Evolutionary conservation across 352 stramenopile species (phyloP), one percentile per base, ranked within the genome.

Genomic region (Hyaloperonospora arabidopsidis): DNA sequence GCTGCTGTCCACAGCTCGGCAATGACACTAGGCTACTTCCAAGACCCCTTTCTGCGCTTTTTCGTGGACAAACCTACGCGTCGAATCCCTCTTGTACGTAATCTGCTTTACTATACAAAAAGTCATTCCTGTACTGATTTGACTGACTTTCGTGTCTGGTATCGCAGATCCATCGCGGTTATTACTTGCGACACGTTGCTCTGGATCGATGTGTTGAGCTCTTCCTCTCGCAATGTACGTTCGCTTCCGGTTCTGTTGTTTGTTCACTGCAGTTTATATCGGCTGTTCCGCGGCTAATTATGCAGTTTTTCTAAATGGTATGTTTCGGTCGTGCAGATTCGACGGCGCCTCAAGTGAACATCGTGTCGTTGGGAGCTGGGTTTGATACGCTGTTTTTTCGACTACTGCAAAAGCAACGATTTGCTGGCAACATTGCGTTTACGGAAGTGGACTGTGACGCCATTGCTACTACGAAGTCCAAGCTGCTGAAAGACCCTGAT

Each of bases 311-410:
- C 4, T 32, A 32, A 32, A 10, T 4, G 8, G 4, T 32, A 4
- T 8, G 25, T 32, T 32, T 32, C 25, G 19, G 14, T 58, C 23
- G 12, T 10, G 49, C 39, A 68, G 57, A 63, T 61, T 34, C 44
- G 8, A 58, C 49, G 17, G 59, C 46, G 2, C 14, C 63, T 47
- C 44, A 48, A 14, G 53, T 80, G 8, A 79, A 89, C 61, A 78
- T 89, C 19, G 43, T 89, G 15, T 89, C 79, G 43, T 68, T 89
- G 7, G 79, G 79, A 23, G 74, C 76, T 17, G 79, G 79, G 10
- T 90, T 87, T 47, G 79, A 90, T 65, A 87, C 77, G 36, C 64
- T 87, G 4, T 86, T 81, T 58, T 90, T 87, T 61, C 75, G 77
- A 36, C 45, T 90, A 10, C 40, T 73, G 15, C 49, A 72, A 39